phyloP scores from a whole-genome alignment of 306 rosid genomes.

The Rosa lucieae region DNA sequence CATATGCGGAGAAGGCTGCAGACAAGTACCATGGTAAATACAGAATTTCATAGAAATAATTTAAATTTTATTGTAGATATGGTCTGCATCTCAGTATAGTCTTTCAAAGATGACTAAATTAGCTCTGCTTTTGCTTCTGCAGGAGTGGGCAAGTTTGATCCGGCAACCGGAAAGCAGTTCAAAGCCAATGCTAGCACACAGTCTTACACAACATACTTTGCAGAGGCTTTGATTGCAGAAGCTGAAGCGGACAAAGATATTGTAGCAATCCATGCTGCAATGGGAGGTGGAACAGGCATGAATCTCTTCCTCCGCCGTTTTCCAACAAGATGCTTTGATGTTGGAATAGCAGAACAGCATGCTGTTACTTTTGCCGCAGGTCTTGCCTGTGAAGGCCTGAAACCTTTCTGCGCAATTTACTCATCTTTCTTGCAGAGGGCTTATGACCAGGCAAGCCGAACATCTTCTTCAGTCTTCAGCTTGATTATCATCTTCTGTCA shows the following conservation, averaged over 20 bases:
- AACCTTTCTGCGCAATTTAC: slow-evolving; percentile 92
- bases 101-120: not conserved
- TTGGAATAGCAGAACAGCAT: slow-evolving; percentile 97
- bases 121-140: slow-evolving; percentile 30
- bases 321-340: slow-evolving; percentile 92
- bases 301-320: slow-evolving; percentile 89
- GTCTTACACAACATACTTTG: slow-evolving; percentile 88
- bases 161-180: slow-evolving; percentile 86
- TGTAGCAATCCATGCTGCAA: slow-evolving; percentile 95
- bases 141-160: slow-evolving; percentile 95
- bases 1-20: slow-evolving; percentile 87
- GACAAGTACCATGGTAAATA: slow-evolving; percentile 92
- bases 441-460: slow-evolving; percentile 77
- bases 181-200: slow-evolving; percentile 64
- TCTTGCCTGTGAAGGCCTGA: slow-evolving; percentile 86
- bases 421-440: slow-evolving; percentile 97
- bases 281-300: slow-evolving; percentile 99
- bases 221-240: slow-evolving; percentile 97
- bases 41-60: not conserved
- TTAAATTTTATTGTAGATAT: not conserved
- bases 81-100: not conserved
- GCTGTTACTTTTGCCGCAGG: slow-evolving; percentile 99
- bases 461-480: slow-evolving; percentile 11
- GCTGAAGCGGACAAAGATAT: slow-evolving; percentile 83
- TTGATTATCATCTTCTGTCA: not conserved